Percentiles rank a stretch among this genome's conserved stretches.
phyloP scores from a whole-genome alignment of 371 early-diverging fungal species.

The Mortierella polycephala region DNA sequence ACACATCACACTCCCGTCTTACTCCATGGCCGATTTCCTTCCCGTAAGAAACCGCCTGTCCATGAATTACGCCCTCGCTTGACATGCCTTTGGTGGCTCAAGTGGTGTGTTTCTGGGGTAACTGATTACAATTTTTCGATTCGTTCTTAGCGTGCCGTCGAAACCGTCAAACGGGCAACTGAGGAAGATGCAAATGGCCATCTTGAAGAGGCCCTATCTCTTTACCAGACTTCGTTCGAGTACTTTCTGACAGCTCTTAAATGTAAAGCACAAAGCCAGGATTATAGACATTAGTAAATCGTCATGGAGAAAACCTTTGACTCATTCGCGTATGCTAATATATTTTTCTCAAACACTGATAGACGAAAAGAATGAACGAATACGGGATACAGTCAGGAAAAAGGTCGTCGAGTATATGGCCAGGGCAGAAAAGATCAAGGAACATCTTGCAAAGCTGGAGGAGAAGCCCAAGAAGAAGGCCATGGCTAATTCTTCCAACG shows the following conservation, averaged over 20 bases:
- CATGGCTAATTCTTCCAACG: constrained; percentile 62
- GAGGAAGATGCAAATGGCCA: constrained; percentile 93
- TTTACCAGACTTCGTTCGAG: constrained; percentile 88
- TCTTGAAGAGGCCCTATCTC: constrained; percentile 91
- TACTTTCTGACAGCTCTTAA: constrained; percentile 96
- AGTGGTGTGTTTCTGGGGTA: too few relatives aligned
- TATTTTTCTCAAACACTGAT: background rate
- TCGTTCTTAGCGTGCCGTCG: constrained; percentile 78
- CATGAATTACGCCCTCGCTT: background rate
- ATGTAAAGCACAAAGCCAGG: constrained; percentile 66
- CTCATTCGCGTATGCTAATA: background rate
- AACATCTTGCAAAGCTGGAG: constrained; percentile 76
- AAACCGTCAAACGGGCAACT: constrained; percentile 92
- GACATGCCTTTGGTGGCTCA: background rate
- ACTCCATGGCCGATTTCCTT: constrained; percentile 42
- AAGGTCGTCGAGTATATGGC: constrained; percentile 93
- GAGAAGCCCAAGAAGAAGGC: constrained; percentile 75
- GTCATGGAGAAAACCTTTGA: background rate
- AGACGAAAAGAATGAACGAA: constrained; percentile 95
- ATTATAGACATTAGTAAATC: background rate
- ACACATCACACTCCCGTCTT: background rate
- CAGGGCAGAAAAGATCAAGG: constrained; percentile 94
- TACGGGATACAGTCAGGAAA: constrained; percentile 89
- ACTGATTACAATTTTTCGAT: too few relatives aligned
- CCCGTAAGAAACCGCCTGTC: constrained; percentile 22